Base-by-base conservation (phyloP, 306 rosid species). In the Clitoria ternatea region DNA sequence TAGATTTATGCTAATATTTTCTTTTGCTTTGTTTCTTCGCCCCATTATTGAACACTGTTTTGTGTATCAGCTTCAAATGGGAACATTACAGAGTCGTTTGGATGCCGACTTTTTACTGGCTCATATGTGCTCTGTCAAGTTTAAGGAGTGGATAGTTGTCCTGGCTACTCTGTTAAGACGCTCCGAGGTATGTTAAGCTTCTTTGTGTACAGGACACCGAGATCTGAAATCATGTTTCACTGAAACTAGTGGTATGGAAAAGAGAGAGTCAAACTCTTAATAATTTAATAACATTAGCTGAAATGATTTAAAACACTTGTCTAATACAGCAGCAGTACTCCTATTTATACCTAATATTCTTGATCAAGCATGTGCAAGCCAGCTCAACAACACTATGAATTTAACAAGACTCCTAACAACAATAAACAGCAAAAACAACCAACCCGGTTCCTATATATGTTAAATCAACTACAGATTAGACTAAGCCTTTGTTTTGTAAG, bases 111-210 rank as follows among this genome's bases (percentile, higher is more conserved):
- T 94, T 79, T 97, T 89, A 70, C 80, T 94, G 82, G 93, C 96
- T 55, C 90, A 89, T 57, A 89, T 94, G 99, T 91, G 99, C 83
- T 91, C 95, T 11, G 97, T 94, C 74, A 94, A 91, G 82, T 94
- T 94, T 70, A 91, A 91, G 83, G 97, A 94, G 82, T 94, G 99
- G 99, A 94, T 94, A 80, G 99, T 91, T 68, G 99, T 91, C 70
- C 82, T 91, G 60, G 99, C 97, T 19, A 94, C 99, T 30, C 96
- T 94, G 33, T 80, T 94, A 68, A 86, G 99, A 66, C 92, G 92
- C 22, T 84, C 96, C 7, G 97, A 94, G 94, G 97, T 91, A 85
- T 42, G 75, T 45, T 50, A 70, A 45, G 44, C 36, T 81, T 71
- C 48, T 32, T 73, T 48, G 39, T 54, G 48, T 47, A 14, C 56